phyloP scores from a whole-genome alignment of 2,329 filamentous ascomycete genomes.

The Aspergillus spinulosporus region DNA sequence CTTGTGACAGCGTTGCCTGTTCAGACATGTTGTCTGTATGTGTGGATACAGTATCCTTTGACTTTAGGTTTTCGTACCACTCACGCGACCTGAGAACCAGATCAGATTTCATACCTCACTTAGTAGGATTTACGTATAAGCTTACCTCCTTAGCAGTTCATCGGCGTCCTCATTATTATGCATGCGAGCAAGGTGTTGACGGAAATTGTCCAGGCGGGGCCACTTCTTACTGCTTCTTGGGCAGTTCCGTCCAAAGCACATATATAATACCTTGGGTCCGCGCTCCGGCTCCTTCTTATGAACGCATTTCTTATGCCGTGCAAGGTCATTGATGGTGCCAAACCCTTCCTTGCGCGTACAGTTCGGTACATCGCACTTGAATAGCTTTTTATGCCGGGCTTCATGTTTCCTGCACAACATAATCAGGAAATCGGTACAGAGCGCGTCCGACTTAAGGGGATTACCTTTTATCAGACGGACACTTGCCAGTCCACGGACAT shows the following conservation, averaged over 20 bases:
- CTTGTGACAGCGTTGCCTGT: slow-evolving; percentile 19
- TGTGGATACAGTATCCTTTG: slow-evolving; percentile 20
- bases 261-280: slow-evolving; percentile 55
- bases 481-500: slow-evolving; percentile 41
- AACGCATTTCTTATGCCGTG: slow-evolving; percentile 73
- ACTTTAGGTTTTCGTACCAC: slow-evolving; percentile 38
- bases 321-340: slow-evolving; percentile 75
- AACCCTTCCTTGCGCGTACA: slow-evolving; percentile 69
- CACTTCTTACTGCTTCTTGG: slow-evolving; percentile 66
- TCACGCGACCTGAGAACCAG: slow-evolving; percentile 29
- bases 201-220: slow-evolving; percentile 85
- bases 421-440: neutral
- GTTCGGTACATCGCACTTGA: slow-evolving; percentile 58
- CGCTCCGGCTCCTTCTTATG: slow-evolving; percentile 56
- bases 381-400: slow-evolving; percentile 68
- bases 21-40: slow-evolving; percentile 21
- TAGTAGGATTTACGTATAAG: slow-evolving; percentile 17
- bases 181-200: slow-evolving; percentile 70
- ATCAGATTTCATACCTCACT: neutral
- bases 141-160: slow-evolving; percentile 51
- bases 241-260: slow-evolving; percentile 61
- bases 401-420: slow-evolving; percentile 66
- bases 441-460: neutral
- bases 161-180: slow-evolving; percentile 55
- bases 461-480: slow-evolving; percentile 44